Conservation (phyloP, 2,329 filamentous ascomycete species). For the Verticillium nonalfalfae region DNA sequence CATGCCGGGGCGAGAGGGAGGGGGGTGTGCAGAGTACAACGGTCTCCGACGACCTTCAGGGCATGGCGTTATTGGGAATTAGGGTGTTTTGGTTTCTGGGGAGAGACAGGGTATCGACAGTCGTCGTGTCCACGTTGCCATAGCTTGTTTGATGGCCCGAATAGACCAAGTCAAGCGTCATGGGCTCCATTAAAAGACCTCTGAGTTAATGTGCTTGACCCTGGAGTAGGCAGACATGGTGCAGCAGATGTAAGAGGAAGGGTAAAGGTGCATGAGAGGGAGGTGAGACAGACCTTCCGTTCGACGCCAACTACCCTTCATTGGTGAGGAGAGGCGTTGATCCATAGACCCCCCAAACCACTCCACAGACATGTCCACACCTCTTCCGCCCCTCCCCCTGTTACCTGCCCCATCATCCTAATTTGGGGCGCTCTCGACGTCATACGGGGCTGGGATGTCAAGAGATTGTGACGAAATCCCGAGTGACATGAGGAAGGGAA, state of each 20-base stretch:
- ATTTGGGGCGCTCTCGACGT: neutral
- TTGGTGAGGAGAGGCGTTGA: neutral
- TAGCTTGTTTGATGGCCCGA: neutral
- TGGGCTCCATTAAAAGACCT: neutral
- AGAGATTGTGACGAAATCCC: constrained; percentile 2
- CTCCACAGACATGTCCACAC: neutral
- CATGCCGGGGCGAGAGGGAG: neutral
- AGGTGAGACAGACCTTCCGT: neutral
- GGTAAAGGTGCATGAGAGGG: neutral
- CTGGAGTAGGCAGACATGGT: neutral
- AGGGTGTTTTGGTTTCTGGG: neutral
- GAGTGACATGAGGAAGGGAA: neutral
- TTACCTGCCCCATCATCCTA: neutral
- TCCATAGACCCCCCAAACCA: neutral
- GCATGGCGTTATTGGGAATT: neutral
- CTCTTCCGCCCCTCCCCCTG: neutral
- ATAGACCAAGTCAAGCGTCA: neutral
- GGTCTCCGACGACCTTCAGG: neutral
- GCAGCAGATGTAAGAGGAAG: neutral
- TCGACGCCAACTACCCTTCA: neutral
- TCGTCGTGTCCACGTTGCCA: neutral
- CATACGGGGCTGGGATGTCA: neutral
- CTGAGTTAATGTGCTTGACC: neutral
- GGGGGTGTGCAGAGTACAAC: neutral
- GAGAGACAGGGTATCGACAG: neutral